These are phyloP conservation scores for Tremellales sp. DNA, from an alignment of 1,284 basidiomycete genomes.

Conservation along the genomic window DNA sequence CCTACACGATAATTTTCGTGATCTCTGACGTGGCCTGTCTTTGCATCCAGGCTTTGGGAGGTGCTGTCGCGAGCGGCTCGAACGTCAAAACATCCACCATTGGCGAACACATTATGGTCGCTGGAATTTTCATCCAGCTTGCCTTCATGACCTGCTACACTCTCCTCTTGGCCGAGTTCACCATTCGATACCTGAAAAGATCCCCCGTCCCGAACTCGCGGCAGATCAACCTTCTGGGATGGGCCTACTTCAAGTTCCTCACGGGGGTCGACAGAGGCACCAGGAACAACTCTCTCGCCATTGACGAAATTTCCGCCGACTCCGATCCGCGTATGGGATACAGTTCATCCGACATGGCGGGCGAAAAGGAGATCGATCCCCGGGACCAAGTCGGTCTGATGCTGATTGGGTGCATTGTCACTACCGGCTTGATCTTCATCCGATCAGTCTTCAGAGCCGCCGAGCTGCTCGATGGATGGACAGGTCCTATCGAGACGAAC, in stretches of 20 bases:
- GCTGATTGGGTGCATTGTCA: conserved; percentile 14
- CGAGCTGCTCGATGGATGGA: conserved; percentile 44
- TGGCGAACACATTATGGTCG: conserved; percentile 39
- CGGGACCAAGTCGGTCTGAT: conserved; percentile 2
- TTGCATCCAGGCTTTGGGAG: conserved; percentile 43
- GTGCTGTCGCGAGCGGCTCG: conserved; percentile 32
- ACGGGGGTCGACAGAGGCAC: no score
- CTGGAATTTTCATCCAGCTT: conserved; percentile 26
- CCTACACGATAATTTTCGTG: conserved; percentile 36
- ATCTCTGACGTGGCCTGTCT: conserved; percentile 39
- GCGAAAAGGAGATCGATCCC: no score
- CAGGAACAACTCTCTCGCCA: no score
- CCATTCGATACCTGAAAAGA: conserved; percentile 21
- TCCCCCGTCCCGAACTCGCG: conserved; percentile 19
- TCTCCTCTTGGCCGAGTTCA: conserved; percentile 28
- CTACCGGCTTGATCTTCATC: conserved; percentile 22
- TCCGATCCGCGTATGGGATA: no score
- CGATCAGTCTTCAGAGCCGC: conserved; percentile 44
- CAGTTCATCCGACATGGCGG: no score
- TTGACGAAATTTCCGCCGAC: no score
- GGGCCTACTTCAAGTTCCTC: no score
- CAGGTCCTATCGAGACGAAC: conserved; percentile 35
- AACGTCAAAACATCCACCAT: conserved; percentile 17
- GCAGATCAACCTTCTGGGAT: conserved; percentile 18
- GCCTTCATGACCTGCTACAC: conserved; percentile 22